Evolutionary conservation across 176 grass and related monocot genomes (phyloP).

Genomic region (Cenchrus purpureus): DNA sequence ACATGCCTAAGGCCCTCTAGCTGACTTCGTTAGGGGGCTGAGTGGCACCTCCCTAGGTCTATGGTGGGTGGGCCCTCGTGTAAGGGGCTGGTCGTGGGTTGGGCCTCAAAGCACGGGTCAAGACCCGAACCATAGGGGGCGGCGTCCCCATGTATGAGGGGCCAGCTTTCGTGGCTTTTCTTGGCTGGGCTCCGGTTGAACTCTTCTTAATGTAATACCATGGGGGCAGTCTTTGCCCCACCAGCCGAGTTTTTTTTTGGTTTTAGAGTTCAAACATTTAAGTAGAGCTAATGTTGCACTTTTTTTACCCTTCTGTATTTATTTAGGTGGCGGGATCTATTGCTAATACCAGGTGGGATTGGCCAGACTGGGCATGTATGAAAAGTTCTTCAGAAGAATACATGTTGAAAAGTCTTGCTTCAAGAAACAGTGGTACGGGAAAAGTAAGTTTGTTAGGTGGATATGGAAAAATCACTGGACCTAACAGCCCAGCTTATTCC

Average conservation of each 20-base stretch:
- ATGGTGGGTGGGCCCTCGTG: too few species aligned
- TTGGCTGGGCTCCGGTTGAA: too few species aligned
- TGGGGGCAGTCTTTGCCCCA: too few species aligned
- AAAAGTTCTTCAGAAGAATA: conserved; percentile 42
- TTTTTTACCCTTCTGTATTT: background rate
- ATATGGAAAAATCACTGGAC: conserved; percentile 43
- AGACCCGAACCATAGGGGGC: too few species aligned
- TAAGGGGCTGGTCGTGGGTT: too few species aligned
- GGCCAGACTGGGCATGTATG: conserved; percentile 54
- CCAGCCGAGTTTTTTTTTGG: too few species aligned
- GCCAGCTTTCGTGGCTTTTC: too few species aligned
- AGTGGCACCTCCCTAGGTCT: too few species aligned
- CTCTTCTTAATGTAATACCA: too few species aligned
- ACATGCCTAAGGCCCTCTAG: background rate
- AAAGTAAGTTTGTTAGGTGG: conserved; percentile 44
- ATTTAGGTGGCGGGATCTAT: conserved; percentile 54
- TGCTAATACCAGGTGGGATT: conserved; percentile 64
- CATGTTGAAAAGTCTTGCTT: conserved; percentile 28
- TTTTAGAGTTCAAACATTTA: background rate
- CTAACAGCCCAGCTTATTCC: conserved; percentile 41
- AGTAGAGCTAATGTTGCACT: conserved; percentile 19
- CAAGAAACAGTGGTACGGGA: conserved; percentile 35
- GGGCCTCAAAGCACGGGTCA: too few species aligned
- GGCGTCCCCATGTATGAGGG: too few species aligned
- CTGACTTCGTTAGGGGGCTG: too few species aligned